Base-by-base conservation (phyloP, 2,329 filamentous ascomycete species). In the Talaromyces sp. region DNA sequence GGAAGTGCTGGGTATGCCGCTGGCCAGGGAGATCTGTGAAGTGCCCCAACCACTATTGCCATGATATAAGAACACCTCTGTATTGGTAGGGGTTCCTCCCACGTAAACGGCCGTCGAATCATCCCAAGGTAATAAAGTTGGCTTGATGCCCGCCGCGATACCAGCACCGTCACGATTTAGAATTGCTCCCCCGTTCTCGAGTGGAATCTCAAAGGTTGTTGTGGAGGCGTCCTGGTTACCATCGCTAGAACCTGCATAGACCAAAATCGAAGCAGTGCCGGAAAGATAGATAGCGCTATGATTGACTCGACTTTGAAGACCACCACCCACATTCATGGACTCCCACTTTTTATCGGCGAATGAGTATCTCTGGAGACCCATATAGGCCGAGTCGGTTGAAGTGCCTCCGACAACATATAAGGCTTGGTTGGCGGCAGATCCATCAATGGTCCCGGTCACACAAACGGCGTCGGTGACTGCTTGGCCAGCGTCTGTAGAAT, bases 401-500 rank as follows among this genome's bases (percentile, higher is more conserved):
- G 81, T 84, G 60, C 93, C 93, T 68, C 93, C 93, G 40, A 98
- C 86, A 54, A 97, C 83, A 72, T 89, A 96, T 33, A 97, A 82
- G 28, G 84, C 89, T 4, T 88, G 82, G 58, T 84, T 77, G 44
- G 81, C 78, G 18, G 82, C 72, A 66, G 89, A 82, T 21, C 82
- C 82, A 23, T 78, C 75, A 8, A 88, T 82, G 25, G 82, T 84
- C 40, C 87, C 87, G 61, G 87, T 87, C 23, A 96, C 89, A 76
- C 93, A 98, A 6, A 86, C 86, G 44, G 85, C 91, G 52, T 90
- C 91, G 1, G 85, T 86, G 23, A 96, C 90, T 18, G 86, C 80
- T 65, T 88, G 83, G 56, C 91, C 91, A 73, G 83, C 83, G 0
- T 82, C 71, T 67, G 95, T 75, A 67, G 81, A 73, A 66, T 83